Percentiles rank a stretch among this genome's conserved stretches.
These are phyloP conservation scores for Begonia masoniana DNA, from an alignment of 306 rosid species.

Conservation along the genomic window DNA sequence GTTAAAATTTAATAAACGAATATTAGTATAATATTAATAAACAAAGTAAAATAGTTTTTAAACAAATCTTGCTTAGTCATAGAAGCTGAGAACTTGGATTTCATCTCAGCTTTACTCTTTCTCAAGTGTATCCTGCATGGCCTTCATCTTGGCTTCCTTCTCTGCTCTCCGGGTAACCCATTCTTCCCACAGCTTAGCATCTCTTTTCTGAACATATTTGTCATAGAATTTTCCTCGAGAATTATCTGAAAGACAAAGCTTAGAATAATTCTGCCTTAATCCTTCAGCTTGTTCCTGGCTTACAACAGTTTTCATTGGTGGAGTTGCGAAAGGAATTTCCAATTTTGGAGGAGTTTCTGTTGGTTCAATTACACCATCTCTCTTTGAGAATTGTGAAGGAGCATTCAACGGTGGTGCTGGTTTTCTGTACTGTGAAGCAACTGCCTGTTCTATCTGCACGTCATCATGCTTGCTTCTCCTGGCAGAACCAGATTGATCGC, in stretches of 20 bases:
- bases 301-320: constrained; percentile 19
- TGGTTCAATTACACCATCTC: constrained; percentile 24
- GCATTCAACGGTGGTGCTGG: constrained; percentile 34
- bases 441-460: constrained; percentile 33
- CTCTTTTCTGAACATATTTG: constrained; percentile 84
- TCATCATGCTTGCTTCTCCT: constrained; percentile 49
- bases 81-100: constrained; percentile 63
- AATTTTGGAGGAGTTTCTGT: constrained; percentile 27
- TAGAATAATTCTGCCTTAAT: constrained; percentile 19
- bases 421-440: constrained; percentile 30
- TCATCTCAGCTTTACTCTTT: constrained; percentile 74
- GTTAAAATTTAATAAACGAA: too few relatives aligned
- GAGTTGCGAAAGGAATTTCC: constrained; percentile 21
- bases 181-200: constrained; percentile 79
- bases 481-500: constrained; percentile 60
- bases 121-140: constrained; percentile 90
- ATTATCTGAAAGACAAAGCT: constrained; percentile 38
- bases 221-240: constrained; percentile 85
- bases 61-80: constrained; percentile 44
- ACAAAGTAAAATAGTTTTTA: too few relatives aligned
- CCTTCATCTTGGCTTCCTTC: constrained; percentile 94
- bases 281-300: too few relatives aligned
- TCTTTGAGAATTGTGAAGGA: constrained; percentile 29
- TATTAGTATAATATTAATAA: too few relatives aligned
- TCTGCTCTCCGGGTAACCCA: constrained; percentile 76